phyloP scores from a whole-genome alignment of 2,329 filamentous ascomycete species.

The Fusarium austroafricanum region DNA sequence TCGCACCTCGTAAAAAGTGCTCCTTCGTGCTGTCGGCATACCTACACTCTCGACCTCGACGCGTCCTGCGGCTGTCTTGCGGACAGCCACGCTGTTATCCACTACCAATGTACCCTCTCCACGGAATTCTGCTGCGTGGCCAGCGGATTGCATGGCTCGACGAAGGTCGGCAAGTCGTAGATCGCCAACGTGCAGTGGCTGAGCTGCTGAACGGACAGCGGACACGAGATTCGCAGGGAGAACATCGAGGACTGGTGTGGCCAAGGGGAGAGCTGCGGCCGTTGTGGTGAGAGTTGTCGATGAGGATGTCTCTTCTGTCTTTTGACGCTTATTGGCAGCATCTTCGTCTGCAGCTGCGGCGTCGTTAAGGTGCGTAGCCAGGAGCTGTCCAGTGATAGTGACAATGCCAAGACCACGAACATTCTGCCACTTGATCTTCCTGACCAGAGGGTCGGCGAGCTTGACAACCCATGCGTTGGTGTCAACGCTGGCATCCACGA shows the following conservation, averaged over 20 bases:
- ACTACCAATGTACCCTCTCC: slow-evolving; percentile 93
- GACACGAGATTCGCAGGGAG: slow-evolving; percentile 72
- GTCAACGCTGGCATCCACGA: slow-evolving; percentile 92
- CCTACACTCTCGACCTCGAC: slow-evolving; percentile 89
- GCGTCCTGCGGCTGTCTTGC: slow-evolving; percentile 86
- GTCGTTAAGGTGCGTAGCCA: slow-evolving; percentile 57
- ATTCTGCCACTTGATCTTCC: slow-evolving; percentile 93
- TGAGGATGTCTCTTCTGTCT: slow-evolving; percentile 53
- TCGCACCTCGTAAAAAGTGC: slow-evolving; percentile 88
- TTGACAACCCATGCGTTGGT: slow-evolving; percentile 98
- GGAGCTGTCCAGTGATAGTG: slow-evolving; percentile 82
- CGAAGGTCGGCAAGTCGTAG: slow-evolving; percentile 88
- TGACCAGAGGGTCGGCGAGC: slow-evolving; percentile 84
- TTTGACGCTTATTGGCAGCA: slow-evolving; percentile 61
- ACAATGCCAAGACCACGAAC: slow-evolving; percentile 91
- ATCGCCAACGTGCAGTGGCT: slow-evolving; percentile 94
- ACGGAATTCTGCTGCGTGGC: slow-evolving; percentile 90
- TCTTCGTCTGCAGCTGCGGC: slow-evolving; percentile 55
- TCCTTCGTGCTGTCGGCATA: slow-evolving; percentile 54
- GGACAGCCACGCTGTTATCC: slow-evolving; percentile 86
- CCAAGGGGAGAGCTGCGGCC: slow-evolving; percentile 36
- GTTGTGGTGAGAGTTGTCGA: slow-evolving; percentile 44
- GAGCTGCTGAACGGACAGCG: slow-evolving; percentile 79
- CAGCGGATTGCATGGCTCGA: slow-evolving; percentile 81
- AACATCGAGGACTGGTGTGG: slow-evolving; percentile 64